These are phyloP conservation scores for Globisporangium abappressorium DNA, from an alignment of 352 stramenopile species.

Conservation along the genomic window DNA sequence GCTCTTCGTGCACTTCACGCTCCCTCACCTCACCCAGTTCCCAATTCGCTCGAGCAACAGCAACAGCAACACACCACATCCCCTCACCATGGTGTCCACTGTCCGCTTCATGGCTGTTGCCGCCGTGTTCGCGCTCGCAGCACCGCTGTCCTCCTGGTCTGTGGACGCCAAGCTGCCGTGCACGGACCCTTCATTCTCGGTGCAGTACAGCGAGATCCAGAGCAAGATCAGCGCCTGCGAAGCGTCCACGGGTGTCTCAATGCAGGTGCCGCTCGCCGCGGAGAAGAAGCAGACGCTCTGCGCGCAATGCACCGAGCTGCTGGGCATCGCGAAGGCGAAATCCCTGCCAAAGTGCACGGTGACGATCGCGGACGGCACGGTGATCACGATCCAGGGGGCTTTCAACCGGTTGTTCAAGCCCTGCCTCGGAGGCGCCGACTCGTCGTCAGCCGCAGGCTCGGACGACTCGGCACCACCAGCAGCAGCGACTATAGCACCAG, in stretches of 20 bases:
- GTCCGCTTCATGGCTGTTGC: background rate
- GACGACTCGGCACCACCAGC: background rate
- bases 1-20: background rate
- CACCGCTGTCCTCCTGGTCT: background rate
- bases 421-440: background rate
- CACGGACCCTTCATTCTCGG: background rate
- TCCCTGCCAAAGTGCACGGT: background rate
- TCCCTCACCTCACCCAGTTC: background rate
- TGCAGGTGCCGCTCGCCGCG: background rate
- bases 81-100: background rate
- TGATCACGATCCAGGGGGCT: background rate
- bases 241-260: slow-evolving; percentile 1
- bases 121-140: background rate
- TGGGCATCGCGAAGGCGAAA: background rate
- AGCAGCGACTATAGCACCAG: background rate
- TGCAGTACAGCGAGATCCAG: background rate
- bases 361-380: background rate
- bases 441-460: background rate
- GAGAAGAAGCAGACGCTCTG: slow-evolving; percentile 6
- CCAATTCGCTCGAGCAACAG: background rate
- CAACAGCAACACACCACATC: background rate
- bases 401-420: slow-evolving; percentile 3
- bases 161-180: background rate
- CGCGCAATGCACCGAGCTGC: background rate
- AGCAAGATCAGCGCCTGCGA: background rate